phyloP scores from a whole-genome alignment of 2,329 filamentous ascomycete genomes.

The Davidsoniella eucalypti region DNA sequence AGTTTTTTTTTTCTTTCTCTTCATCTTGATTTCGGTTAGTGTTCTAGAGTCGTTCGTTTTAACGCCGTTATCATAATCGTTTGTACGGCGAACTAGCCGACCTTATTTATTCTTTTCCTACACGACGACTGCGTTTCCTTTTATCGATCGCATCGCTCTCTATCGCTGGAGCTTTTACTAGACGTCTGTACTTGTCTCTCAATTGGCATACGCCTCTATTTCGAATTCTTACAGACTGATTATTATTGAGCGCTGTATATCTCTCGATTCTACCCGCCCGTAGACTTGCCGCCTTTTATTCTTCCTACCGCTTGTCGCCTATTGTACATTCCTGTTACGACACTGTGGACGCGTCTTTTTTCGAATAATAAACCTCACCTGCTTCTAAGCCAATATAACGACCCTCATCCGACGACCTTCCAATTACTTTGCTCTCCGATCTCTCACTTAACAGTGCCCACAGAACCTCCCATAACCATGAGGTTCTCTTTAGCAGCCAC shows the following conservation, averaged over 20 bases:
- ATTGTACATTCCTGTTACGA: neutral
- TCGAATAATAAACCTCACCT: neutral
- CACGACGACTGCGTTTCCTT: neutral
- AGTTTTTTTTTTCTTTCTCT: neutral
- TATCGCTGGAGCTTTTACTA: too few relatives aligned
- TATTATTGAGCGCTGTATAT: too few relatives aligned
- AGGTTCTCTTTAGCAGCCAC: constrained; percentile 11
- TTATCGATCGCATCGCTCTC: neutral
- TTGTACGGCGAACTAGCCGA: neutral
- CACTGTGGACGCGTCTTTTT: neutral
- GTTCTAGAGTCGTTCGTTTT: neutral
- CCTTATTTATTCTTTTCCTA: neutral
- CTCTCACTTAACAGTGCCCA: neutral
- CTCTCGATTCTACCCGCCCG: too few relatives aligned
- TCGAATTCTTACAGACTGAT: too few relatives aligned
- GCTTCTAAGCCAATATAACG: too few relatives aligned
- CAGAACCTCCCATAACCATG: neutral
- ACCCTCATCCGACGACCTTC: neutral
- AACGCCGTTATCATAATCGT: neutral
- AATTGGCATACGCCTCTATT: too few relatives aligned
- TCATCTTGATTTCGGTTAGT: constrained; percentile 2
- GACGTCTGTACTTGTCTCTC: too few relatives aligned
- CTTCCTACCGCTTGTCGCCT: too few relatives aligned
- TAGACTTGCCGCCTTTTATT: too few relatives aligned
- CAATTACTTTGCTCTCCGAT: neutral